A percentile compares a stretch with the other conserved stretches of the same genome.
Evolutionary conservation across 495 filamentous ascomycete species (phyloP).

Genomic region (Lepidopterella palustris): DNA sequence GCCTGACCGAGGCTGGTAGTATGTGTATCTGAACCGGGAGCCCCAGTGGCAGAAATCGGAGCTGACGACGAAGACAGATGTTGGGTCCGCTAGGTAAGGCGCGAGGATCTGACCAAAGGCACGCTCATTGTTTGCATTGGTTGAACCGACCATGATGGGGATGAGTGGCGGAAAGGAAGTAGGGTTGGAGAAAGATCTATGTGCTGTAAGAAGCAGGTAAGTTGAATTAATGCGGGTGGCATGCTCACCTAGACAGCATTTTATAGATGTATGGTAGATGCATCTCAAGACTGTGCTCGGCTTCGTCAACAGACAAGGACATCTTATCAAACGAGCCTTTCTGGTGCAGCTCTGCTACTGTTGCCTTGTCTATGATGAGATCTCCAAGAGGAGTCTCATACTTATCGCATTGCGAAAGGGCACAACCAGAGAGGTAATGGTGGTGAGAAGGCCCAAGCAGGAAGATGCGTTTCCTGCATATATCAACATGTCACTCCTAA

Average conservation of each 20-base stretch:
- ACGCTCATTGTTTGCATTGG: slow-evolving; percentile 57
- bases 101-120: slow-evolving; percentile 65
- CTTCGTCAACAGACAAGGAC: slow-evolving; percentile 61
- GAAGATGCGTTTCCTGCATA: slow-evolving; percentile 75
- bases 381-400: slow-evolving; percentile 85
- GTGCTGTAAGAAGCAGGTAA: background rate
- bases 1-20: slow-evolving; percentile 53
- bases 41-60: slow-evolving; percentile 99
- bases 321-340: slow-evolving; percentile 71
- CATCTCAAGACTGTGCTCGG: slow-evolving; percentile 95
- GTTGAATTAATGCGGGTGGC: slow-evolving; percentile 30
- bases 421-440: slow-evolving; percentile 67
- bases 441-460: slow-evolving; percentile 93
- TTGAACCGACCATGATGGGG: slow-evolving; percentile 84
- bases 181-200: slow-evolving; percentile 32
- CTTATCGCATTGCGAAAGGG: slow-evolving; percentile 63
- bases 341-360: slow-evolving; percentile 55
- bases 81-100: slow-evolving; percentile 68
- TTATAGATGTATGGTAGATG: slow-evolving; percentile 93
- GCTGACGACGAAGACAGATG: slow-evolving; percentile 76
- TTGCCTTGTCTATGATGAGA: slow-evolving; percentile 62
- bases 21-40: slow-evolving; percentile 75
- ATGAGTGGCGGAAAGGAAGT: slow-evolving; percentile 64
- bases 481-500: background rate
- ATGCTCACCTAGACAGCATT: slow-evolving; percentile 56